Evolutionary conservation across 176 grass and related monocot species (phyloP).

Genomic region (Hyparrhenia diplandra): DNA sequence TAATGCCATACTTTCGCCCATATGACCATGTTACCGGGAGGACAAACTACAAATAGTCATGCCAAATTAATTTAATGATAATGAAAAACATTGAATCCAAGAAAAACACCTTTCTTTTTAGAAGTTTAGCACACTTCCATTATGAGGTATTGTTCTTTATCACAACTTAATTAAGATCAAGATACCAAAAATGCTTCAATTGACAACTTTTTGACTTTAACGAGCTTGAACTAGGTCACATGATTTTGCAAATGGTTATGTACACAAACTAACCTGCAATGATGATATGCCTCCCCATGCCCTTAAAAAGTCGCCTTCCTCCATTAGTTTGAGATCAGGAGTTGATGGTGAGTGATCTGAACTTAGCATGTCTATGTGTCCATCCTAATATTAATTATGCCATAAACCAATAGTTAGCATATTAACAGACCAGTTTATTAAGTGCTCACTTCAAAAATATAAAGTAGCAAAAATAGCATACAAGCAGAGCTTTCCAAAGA

Average conservation of each 20-base stretch:
- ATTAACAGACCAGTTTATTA: background rate
- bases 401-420: slow-evolving; percentile 11
- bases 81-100: background rate
- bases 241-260: background rate
- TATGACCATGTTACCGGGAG: slow-evolving; percentile 89
- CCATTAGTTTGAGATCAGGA: slow-evolving; percentile 85
- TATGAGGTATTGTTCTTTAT: background rate
- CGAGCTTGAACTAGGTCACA: background rate
- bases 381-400: slow-evolving; percentile 43
- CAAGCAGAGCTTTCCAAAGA: slow-evolving; percentile 87
- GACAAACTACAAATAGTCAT: slow-evolving; percentile 70
- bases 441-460: background rate
- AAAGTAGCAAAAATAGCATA: slow-evolving; percentile 32
- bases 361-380: slow-evolving; percentile 95
- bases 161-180: background rate
- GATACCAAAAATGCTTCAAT: background rate
- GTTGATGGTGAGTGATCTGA: slow-evolving; percentile 95
- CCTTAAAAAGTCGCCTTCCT: slow-evolving; percentile 89
- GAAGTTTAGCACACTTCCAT: background rate
- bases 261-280: slow-evolving; percentile 55
- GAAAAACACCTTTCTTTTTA: background rate
- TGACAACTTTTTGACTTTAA: background rate
- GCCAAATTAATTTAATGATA: background rate
- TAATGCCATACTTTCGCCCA: slow-evolving; percentile 70
- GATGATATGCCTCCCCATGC: slow-evolving; percentile 99